A percentile compares a stretch with the other conserved stretches of the same genome.
phyloP scores from a whole-genome alignment of 108 stramenopile genomes.

The Pseudonitzschia pungens region DNA sequence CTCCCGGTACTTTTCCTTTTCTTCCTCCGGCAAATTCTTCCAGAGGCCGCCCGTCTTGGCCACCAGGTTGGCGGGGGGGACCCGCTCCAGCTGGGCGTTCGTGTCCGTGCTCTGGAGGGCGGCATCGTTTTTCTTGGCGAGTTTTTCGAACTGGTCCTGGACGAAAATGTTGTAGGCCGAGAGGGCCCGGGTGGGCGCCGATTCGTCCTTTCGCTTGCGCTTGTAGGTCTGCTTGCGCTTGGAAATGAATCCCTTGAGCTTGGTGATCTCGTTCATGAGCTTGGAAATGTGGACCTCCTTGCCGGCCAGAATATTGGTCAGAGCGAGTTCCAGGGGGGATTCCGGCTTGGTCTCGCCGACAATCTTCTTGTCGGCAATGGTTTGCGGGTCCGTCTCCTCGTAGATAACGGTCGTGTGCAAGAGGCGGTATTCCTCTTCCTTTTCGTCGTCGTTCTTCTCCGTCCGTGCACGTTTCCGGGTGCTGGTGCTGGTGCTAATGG shows the following conservation, averaged over 20 bases:
- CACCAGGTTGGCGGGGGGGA: constrained; percentile 71
- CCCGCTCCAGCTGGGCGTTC: constrained; percentile 56
- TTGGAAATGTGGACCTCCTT: constrained; percentile 55
- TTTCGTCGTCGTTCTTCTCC: background rate
- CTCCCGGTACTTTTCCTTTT: constrained; percentile 75
- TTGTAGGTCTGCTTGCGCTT: constrained; percentile 86
- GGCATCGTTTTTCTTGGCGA: constrained; percentile 73
- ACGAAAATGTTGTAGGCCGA: constrained; percentile 85
- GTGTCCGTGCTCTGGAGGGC: constrained; percentile 72
- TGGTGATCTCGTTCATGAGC: constrained; percentile 52
- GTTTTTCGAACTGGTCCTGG: constrained; percentile 68
- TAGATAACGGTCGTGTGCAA: constrained; percentile 5
- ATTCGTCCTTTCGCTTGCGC: constrained; percentile 76
- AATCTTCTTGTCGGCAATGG: constrained; percentile 28
- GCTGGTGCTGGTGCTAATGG: background rate
- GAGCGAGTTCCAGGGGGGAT: constrained; percentile 53
- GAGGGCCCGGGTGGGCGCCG: constrained; percentile 68
- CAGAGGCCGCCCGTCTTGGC: constrained; percentile 68
- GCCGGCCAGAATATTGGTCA: constrained; percentile 36
- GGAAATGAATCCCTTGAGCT: constrained; percentile 67
- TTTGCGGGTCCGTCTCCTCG: constrained; percentile 31
- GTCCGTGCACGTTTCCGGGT: background rate
- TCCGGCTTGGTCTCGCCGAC: constrained; percentile 39
- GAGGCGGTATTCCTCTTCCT: constrained; percentile 2
- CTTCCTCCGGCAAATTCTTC: constrained; percentile 63